Evolutionary conservation across 208 protist genomes (phyloP).

Genomic region (Wallacemonas sp.): DNA sequence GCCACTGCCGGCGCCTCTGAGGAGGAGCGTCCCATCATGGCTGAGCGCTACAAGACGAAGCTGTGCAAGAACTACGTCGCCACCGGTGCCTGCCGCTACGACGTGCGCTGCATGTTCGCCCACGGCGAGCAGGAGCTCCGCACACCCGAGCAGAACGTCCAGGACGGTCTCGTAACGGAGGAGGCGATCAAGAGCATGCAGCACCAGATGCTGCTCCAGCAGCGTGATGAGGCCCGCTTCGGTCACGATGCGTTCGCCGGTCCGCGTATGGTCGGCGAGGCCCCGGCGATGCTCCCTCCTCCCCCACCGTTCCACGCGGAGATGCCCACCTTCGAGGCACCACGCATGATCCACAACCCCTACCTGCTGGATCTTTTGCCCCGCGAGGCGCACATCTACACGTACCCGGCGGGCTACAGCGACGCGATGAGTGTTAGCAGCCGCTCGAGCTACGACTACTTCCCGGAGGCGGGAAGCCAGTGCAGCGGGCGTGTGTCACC

Average conservation of each 20-base stretch:
- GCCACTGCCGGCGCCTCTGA: background rate
- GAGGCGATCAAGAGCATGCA: constrained; percentile 66
- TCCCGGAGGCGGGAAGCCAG: constrained; percentile 21
- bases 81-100: constrained; percentile 58
- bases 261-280: too few species aligned
- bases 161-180: constrained; percentile 59
- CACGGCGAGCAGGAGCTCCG: constrained; percentile 73
- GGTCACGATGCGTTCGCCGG: background rate
- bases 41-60: constrained; percentile 63
- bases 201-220: constrained; percentile 1
- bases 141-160: constrained; percentile 59
- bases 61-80: constrained; percentile 67
- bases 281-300: constrained; percentile 2
- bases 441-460: constrained; percentile 29
- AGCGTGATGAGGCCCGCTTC: background rate
- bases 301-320: constrained; percentile 3
- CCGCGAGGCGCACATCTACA: constrained; percentile 25
- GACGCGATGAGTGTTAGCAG: constrained; percentile 19
- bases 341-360: constrained; percentile 35
- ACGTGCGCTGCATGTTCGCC: constrained; percentile 73
- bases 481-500: background rate
- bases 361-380: constrained; percentile 40
- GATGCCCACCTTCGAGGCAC: background rate
- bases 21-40: constrained; percentile 17
- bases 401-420: constrained; percentile 21